A percentile compares a stretch with the other conserved stretches of the same genome.
phyloP scores from a whole-genome alignment of 306 rosid genomes.

The Acacia acuminata region DNA sequence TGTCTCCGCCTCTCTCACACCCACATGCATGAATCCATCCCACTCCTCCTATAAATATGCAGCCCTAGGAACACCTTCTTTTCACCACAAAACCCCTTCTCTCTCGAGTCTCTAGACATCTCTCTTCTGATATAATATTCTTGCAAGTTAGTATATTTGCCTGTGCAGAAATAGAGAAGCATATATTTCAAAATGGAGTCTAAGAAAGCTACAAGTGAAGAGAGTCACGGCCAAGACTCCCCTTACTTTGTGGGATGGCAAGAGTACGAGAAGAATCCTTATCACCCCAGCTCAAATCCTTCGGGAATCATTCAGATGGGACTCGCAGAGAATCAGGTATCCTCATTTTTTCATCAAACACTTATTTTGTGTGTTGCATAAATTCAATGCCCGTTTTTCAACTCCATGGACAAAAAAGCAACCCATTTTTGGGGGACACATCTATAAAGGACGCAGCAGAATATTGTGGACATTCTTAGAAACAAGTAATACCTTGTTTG shows the following conservation, averaged over 20 bases:
- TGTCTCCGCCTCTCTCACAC: no score
- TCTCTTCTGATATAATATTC: no score
- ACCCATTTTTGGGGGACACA: not conserved
- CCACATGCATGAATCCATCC: not conserved
- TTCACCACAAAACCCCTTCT: not conserved
- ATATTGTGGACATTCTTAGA: not conserved
- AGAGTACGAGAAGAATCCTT: conserved; percentile 81
- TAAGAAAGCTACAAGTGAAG: conserved; percentile 47
- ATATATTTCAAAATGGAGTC: conserved; percentile 51
- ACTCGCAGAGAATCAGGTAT: conserved; percentile 91
- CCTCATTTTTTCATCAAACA: not conserved
- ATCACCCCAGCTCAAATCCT: conserved; percentile 59
- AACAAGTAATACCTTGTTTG: not conserved
- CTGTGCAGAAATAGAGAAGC: not conserved
- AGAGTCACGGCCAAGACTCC: conserved; percentile 83
- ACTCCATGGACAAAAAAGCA: not conserved
- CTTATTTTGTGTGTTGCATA: not conserved
- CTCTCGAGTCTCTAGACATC: not conserved
- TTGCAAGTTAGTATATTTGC: not conserved
- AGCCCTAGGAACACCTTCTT: conserved; percentile 2
- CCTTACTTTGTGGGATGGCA: conserved; percentile 82
- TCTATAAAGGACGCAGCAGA: not conserved
- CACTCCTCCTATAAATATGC: conserved; percentile 37
- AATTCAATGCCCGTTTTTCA: not conserved
- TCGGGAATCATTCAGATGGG: conserved; percentile 91